These are phyloP conservation scores for Phytophthora foliorum DNA, from an alignment of 352 stramenopile species.

Conservation along the genomic window DNA sequence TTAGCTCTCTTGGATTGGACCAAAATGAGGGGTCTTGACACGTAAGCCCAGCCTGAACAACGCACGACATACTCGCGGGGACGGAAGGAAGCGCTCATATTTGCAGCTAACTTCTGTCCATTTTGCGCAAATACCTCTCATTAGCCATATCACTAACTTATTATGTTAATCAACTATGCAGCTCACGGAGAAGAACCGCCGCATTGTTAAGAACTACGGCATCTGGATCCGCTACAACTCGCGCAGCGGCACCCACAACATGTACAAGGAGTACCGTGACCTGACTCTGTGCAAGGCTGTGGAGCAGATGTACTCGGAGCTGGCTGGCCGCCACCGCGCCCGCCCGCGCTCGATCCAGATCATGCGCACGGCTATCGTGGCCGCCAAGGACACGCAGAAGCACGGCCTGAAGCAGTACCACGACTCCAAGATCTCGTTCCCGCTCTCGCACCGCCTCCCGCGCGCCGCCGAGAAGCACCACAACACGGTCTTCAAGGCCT, in stretches of 20 bases:
- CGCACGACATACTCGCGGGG: constrained; percentile 10
- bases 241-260: constrained; percentile 99
- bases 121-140: neutral
- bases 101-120: neutral
- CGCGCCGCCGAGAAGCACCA: constrained; percentile 95
- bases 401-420: constrained; percentile 98
- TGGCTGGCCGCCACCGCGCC: constrained; percentile 97
- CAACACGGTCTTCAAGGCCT: constrained; percentile 97
- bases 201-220: constrained; percentile 99
- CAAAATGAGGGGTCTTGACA: constrained; percentile 38
- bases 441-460: constrained; percentile 96
- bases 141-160: constrained; percentile 16
- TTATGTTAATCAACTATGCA: constrained; percentile 41
- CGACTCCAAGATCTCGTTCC: constrained; percentile 98
- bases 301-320: constrained; percentile 99
- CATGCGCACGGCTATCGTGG: constrained; percentile 97
- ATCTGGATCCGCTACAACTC: constrained; percentile 99
- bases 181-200: constrained; percentile 98
- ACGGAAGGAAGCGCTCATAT: constrained; percentile 10
- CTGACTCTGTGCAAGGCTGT: constrained; percentile 98
- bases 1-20: constrained; percentile 56
- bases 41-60: constrained; percentile 45
- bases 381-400: constrained; percentile 97
- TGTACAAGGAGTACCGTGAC: constrained; percentile 99
- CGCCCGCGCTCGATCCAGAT: constrained; percentile 99